Percentiles rank a stretch among this genome's conserved stretches.
Conservation (phyloP, 345 rosid species). For the Gynandropsis gynandra region DNA sequence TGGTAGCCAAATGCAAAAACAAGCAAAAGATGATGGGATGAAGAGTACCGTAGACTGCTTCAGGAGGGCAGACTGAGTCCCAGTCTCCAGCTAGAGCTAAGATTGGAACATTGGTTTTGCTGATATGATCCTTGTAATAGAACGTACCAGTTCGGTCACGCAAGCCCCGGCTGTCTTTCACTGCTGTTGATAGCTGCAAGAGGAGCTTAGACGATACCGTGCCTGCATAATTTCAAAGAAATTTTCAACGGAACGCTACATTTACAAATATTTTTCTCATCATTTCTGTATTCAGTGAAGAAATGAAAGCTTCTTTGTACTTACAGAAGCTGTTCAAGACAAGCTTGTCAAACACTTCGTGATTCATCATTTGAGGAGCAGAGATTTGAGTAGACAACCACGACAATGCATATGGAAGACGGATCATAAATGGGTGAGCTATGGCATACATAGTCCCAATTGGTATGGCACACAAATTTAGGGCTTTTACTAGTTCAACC, state of each 20-base stretch:
- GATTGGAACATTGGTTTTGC: slow-evolving; percentile 63
- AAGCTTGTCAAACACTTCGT: slow-evolving; percentile 59
- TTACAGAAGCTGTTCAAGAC: slow-evolving; percentile 57
- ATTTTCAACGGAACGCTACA: background rate
- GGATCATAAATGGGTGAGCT: slow-evolving; percentile 50
- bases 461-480: slow-evolving; percentile 59
- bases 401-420: slow-evolving; percentile 57
- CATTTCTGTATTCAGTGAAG: slow-evolving; percentile 3
- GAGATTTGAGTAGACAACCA: slow-evolving; percentile 58
- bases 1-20: no score
- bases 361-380: slow-evolving; percentile 65
- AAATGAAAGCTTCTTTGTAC: slow-evolving; percentile 12
- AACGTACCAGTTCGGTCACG: slow-evolving; percentile 49
- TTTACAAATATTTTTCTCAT: background rate
- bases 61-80: slow-evolving; percentile 66
- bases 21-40: slow-evolving; percentile 16
- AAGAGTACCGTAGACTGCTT: slow-evolving; percentile 68
- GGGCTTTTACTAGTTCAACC: slow-evolving; percentile 58
- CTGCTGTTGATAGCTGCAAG: slow-evolving; percentile 60
- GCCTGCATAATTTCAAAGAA: slow-evolving; percentile 33
- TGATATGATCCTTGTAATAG: slow-evolving; percentile 61
- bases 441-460: slow-evolving; percentile 50
- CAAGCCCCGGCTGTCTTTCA: slow-evolving; percentile 48
- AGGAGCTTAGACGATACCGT: slow-evolving; percentile 67
- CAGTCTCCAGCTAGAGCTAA: slow-evolving; percentile 75